Evolutionary conservation across 306 rosid genomes (phyloP).

Genomic region (Cicer chorassanicum): DNA sequence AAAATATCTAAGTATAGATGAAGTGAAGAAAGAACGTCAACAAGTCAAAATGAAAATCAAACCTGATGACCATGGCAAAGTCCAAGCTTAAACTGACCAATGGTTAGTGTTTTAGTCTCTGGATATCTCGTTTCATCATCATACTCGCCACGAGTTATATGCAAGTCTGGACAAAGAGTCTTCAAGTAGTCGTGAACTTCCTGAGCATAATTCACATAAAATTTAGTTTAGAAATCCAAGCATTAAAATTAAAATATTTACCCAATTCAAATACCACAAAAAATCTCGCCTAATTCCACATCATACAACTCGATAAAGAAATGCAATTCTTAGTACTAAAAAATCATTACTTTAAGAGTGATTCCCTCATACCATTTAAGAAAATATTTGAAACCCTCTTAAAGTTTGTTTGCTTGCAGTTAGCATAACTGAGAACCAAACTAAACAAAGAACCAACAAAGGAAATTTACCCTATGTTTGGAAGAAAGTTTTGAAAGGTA

Average conservation of each 20-base stretch:
- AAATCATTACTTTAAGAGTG: neutral
- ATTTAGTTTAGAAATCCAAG: conserved; percentile 28
- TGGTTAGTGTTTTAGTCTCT: conserved; percentile 93
- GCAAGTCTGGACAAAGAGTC: conserved; percentile 96
- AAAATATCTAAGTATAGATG: conserved; percentile 29
- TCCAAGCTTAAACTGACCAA: conserved; percentile 98
- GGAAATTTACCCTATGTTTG: neutral
- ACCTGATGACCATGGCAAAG: conserved; percentile 99
- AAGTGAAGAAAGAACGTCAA: neutral
- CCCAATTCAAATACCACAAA: neutral
- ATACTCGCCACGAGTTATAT: conserved; percentile 91
- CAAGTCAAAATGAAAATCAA: conserved; percentile 37
- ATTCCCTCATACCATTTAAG: conserved; percentile 1
- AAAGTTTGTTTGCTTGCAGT: neutral
- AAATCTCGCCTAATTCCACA: neutral
- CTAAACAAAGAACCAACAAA: conserved; percentile 6
- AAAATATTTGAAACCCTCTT: conserved; percentile 2
- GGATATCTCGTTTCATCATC: conserved; percentile 91
- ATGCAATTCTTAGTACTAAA: neutral
- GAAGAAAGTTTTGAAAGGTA: too few relatives aligned
- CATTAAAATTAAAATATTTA: neutral
- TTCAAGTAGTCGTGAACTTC: conserved; percentile 98
- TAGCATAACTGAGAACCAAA: neutral
- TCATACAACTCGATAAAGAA: conserved; percentile 26
- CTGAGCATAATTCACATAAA: conserved; percentile 53